Evolutionary conservation across 2,329 filamentous ascomycete genomes (phyloP).

Genomic region (Botryotinia calthae): DNA sequence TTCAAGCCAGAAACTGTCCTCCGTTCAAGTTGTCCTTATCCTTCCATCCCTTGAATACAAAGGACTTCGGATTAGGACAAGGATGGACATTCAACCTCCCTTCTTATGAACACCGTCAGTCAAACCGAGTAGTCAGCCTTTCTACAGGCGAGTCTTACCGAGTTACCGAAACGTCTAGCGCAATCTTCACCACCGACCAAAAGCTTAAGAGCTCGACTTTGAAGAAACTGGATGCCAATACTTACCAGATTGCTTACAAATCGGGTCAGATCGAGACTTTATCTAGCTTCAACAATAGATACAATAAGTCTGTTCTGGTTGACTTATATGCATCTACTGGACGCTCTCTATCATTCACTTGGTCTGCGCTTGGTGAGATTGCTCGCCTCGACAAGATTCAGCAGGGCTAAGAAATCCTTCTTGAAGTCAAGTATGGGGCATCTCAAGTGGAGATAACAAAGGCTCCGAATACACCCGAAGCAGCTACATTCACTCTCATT

Average conservation of each 20-base stretch:
- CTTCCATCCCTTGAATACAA: constrained; percentile 10
- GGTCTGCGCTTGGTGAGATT: background rate
- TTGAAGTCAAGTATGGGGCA: constrained; percentile 12
- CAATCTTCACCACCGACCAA: background rate
- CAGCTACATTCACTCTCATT: constrained; percentile 10
- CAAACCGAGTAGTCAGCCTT: background rate
- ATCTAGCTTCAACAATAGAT: constrained; percentile 10
- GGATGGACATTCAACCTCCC: constrained; percentile 13
- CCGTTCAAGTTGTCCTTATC: constrained; percentile 15
- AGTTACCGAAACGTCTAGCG: constrained; percentile 14
- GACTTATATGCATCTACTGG: constrained; percentile 11
- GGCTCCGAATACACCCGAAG: constrained; percentile 10
- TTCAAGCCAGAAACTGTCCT: constrained; percentile 16
- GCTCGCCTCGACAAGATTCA: constrained; percentile 11
- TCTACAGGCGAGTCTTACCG: constrained; percentile 7
- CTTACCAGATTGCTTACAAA: constrained; percentile 15
- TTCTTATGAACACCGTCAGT: constrained; percentile 17
- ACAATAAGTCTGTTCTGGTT: constrained; percentile 9
- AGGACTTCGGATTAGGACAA: constrained; percentile 7
- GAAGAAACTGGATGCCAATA: background rate
- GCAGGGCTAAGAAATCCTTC: constrained; percentile 12
- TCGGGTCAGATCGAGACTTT: constrained; percentile 10
- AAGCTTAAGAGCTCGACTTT: constrained; percentile 9
- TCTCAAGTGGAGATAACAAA: constrained; percentile 9
- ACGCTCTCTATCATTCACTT: constrained; percentile 1